A percentile compares a stretch with the other conserved stretches of the same genome.
Evolutionary conservation across 2,329 filamentous ascomycete genomes (phyloP).

Genomic region (Penicillium decumbens): DNA sequence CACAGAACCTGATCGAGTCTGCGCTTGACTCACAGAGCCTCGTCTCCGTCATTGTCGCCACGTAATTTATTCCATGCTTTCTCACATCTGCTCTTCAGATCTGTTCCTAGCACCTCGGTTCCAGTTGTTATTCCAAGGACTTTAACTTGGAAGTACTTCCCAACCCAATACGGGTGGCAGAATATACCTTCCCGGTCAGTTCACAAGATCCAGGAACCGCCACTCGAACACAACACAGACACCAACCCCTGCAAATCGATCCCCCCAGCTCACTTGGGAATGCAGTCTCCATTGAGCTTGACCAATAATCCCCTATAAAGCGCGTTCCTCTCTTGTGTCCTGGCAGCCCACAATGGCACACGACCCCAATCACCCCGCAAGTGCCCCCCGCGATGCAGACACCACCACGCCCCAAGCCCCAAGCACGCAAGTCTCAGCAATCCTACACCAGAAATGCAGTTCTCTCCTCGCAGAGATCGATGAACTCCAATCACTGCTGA

Average conservation of each 20-base stretch:
- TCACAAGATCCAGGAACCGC: background rate
- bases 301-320: background rate
- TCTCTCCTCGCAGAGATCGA: conserved; percentile 45
- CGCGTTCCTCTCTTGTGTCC: background rate
- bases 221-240: background rate
- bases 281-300: background rate
- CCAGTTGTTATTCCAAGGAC: no score
- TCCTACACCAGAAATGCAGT: conserved; percentile 38
- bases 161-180: background rate
- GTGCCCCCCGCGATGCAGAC: background rate
- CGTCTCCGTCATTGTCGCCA: background rate
- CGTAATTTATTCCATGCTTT: background rate
- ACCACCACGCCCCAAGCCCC: background rate
- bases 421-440: conserved; percentile 24
- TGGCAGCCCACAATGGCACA: background rate
- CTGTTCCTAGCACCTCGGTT: background rate
- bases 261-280: background rate
- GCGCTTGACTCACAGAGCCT: conserved; percentile 11
- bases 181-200: background rate
- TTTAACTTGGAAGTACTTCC: background rate
- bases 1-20: conserved; percentile 3
- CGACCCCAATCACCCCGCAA: background rate
- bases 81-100: background rate
- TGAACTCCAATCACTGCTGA: conserved; percentile 42
- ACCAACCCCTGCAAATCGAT: background rate